Percentiles rank a stretch among this genome's conserved stretches.
Conservation (phyloP, 2,329 filamentous ascomycete species). For the Dothidotthia symphoricarpi region DNA sequence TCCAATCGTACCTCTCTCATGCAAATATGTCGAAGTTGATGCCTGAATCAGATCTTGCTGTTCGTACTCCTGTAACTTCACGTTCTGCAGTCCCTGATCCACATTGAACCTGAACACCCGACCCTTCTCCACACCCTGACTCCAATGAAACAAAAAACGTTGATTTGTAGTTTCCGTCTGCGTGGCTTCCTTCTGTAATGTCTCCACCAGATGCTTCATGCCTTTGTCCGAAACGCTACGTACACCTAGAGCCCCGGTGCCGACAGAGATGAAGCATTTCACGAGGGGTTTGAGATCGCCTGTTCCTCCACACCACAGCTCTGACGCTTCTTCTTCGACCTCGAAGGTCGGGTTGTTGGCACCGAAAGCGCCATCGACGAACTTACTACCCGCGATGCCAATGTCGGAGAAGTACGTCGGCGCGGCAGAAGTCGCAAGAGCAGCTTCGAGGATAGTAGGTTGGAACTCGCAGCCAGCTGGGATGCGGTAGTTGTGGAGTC, state of each 20-base stretch:
- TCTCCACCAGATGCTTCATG: conserved; percentile 5
- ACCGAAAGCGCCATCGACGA: conserved; percentile 42
- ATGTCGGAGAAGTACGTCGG: conserved; percentile 36
- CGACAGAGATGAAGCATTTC: conserved; percentile 12
- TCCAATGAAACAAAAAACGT: conserved; percentile 4
- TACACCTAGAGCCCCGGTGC: conserved; percentile 7
- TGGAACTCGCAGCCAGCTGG: conserved; percentile 8
- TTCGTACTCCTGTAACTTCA: conserved; percentile 10
- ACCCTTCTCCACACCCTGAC: background rate
- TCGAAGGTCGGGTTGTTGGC: conserved; percentile 48
- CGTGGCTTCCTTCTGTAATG: conserved; percentile 5
- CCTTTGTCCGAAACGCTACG: conserved; percentile 7
- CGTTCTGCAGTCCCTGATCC: conserved; percentile 10
- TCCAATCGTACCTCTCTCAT: conserved; percentile 3
- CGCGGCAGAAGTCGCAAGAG: conserved; percentile 22
- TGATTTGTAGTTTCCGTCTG: conserved; percentile 10
- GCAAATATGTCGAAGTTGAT: conserved; percentile 4
- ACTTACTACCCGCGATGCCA: conserved; percentile 35
- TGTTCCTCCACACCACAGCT: conserved; percentile 7
- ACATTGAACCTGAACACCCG: conserved; percentile 18
- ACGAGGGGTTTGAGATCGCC: conserved; percentile 8
- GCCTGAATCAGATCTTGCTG: conserved; percentile 10
- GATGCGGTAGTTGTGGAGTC: conserved; percentile 35
- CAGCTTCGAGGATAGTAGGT: conserved; percentile 27
- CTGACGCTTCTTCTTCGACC: conserved; percentile 38